Base-by-base conservation (phyloP, 768 basidiomycete species). In the Tricholoma hemisulphureum region DNA sequence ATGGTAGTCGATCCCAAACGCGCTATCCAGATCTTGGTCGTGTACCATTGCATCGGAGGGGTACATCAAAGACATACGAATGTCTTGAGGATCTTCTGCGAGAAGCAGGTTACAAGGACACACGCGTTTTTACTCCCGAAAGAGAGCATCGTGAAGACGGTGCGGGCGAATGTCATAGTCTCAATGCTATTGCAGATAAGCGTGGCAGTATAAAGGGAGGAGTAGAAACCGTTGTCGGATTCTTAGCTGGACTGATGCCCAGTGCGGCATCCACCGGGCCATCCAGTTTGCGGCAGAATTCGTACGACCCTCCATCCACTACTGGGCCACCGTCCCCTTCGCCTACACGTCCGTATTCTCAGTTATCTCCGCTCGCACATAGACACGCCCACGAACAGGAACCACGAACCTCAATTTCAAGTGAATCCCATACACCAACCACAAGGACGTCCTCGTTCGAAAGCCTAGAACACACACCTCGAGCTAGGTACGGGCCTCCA, bases 51-150 rank as follows among this genome's bases (percentile, higher is more conserved):
- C 90, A 92, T 67, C 80, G 88, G 21, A 77, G 91, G 55, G 91
- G 91, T 1, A 92, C 83, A 18, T 91, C 91, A 2, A 83, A 82
- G 60, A 90, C 84, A 4, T 94, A 93, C 61, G 93, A 95, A 63
- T 80, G 84, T 5, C 80, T 96, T 18, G 94, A 94, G 62, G 91
- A 95, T 72, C 77, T 97, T 16, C 79, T 97, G 24, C 79, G 84
- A 51, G 89, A 93, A 69, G 92, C 92, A 1, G 94, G 94, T 2
- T 95, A 95, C 78, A 93, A 93, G 70, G 94, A 96, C 67, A 95
- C 93, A 3, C 83, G 93, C 41, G 81, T 97, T 10, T 90, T 91
- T 65, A 95, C 94, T 0, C 93, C 94, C 7, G 91, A 94, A 71
- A 76, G 80, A 4, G 90, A 93, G 58, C 80, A 49, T 41, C 43